Base-by-base conservation (phyloP, 2,329 filamentous ascomycete genomes). In the Penicillium sp. region DNA sequence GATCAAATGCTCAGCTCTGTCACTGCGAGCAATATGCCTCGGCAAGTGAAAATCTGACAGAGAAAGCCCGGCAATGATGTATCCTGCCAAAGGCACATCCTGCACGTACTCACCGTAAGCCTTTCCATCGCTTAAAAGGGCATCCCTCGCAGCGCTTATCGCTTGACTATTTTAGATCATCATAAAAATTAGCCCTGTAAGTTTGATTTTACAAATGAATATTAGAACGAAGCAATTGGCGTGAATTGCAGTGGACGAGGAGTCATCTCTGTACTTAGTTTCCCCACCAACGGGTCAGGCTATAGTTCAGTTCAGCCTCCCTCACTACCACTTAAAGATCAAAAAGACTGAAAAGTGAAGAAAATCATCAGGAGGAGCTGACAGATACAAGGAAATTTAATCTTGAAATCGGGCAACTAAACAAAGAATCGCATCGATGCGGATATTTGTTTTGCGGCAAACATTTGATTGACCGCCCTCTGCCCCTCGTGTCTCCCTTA, bases 401-500 rank as follows among this genome's bases (percentile, higher is more conserved):
- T 21, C 1, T 13, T 8, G 18, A 13, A 12, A 21, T 21, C 21
- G 3, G 24, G 8, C 18, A 6, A 23, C 2, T 6, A 12, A 39
- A 5, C 5, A 13, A 5, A 23, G 24, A 26, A 6, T 7, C 5
- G 1, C 7, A 26, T 26, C 24, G 21, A 21, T 10, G 2, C 16
- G 12, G 21, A 36, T 21, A 18, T 16, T 39, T 39, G 36, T 38
- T 9, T 21, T 18, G 34, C 34, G 34, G 34, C 36, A 39, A 21
- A 39, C 18, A 39, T 23, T 23, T 9, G 36, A 39, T 39, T 39
- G 36, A 39, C 36, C 36, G 36, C 36, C 36, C 41, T 43, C 49
- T 55, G 49, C 49, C 53, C 52, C 52, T 51, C 48, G 39, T 45
- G 44, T 44, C 45, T 36, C 34, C 34, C 44, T 54, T 52, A 49